phyloP scores from a whole-genome alignment of 139 green algal species.

The Haematococcus lacustris region DNA sequence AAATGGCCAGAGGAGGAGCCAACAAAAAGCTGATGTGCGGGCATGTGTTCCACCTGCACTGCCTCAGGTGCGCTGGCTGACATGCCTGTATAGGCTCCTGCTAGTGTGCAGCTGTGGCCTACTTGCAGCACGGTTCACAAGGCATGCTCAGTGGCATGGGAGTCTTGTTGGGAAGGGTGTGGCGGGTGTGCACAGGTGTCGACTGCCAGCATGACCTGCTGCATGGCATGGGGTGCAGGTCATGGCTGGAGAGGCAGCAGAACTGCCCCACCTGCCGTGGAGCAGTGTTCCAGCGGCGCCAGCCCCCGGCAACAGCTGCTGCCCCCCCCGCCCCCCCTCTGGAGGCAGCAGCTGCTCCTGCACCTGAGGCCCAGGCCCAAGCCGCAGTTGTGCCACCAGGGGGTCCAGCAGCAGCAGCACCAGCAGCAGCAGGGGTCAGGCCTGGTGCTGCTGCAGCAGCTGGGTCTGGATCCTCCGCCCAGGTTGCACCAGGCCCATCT shows the following conservation, averaged over 20 bases:
- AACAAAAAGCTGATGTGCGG: slow-evolving; percentile 91
- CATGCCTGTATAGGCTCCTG: neutral
- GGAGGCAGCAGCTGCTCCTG: neutral
- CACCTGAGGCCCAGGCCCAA: neutral
- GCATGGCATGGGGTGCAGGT: slow-evolving; percentile 31
- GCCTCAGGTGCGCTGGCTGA: slow-evolving; percentile 59
- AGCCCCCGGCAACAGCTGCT: slow-evolving; percentile 3
- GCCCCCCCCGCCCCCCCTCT: neutral
- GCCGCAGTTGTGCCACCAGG: neutral
- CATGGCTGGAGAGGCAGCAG: slow-evolving; percentile 96
- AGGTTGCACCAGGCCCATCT: neutral
- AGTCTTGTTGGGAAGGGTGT: neutral
- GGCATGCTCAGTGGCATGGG: neutral
- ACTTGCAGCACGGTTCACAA: neutral
- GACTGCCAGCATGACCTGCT: neutral
- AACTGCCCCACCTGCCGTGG: slow-evolving; percentile 91
- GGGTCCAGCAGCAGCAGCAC: neutral
- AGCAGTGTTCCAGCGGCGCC: slow-evolving; percentile 57
- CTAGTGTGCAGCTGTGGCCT: neutral
- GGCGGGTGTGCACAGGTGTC: neutral
- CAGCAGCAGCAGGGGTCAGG: neutral
- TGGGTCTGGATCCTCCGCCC: neutral
- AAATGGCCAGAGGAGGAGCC: slow-evolving; percentile 19
- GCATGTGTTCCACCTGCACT: slow-evolving; percentile 95
- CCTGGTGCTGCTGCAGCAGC: slow-evolving; percentile 5